A percentile compares a stretch with the other conserved stretches of the same genome.
Evolutionary conservation across 2,329 filamentous ascomycete species (phyloP).

Genomic region (Talaromyces sp.): DNA sequence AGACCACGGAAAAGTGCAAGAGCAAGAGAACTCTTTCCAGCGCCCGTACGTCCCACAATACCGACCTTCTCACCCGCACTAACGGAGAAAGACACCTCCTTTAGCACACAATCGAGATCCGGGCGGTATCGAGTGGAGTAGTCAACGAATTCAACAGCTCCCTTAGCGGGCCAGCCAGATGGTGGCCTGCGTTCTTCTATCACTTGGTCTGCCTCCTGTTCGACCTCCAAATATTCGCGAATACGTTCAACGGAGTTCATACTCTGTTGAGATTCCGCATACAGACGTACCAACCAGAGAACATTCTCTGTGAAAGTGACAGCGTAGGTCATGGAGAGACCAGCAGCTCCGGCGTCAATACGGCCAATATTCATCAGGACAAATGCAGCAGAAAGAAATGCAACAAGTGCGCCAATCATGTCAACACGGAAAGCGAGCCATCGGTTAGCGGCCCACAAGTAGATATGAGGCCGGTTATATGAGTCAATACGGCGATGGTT

Average conservation of each 20-base stretch:
- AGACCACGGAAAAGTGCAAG: constrained; percentile 89
- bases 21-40: constrained; percentile 92
- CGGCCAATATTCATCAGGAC: constrained; percentile 77
- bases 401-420: constrained; percentile 80
- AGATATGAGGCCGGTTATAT: constrained; percentile 90
- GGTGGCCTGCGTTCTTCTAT: constrained; percentile 75
- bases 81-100: constrained; percentile 81
- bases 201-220: constrained; percentile 80
- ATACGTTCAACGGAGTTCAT: constrained; percentile 99
- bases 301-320: constrained; percentile 97
- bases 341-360: constrained; percentile 86
- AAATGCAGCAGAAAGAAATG: constrained; percentile 91
- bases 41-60: constrained; percentile 91
- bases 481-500: constrained; percentile 85
- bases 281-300: constrained; percentile 90
- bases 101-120: constrained; percentile 83
- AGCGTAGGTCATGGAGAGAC: constrained; percentile 90
- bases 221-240: constrained; percentile 94
- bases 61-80: constrained; percentile 86
- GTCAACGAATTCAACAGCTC: constrained; percentile 79
- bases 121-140: constrained; percentile 87
- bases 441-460: constrained; percentile 91
- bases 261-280: constrained; percentile 94
- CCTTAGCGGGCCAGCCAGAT: constrained; percentile 77
- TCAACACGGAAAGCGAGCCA: constrained; percentile 95